These are phyloP conservation scores for Fusarium sp. DNA, from an alignment of 2,329 filamentous ascomycete genomes.

Conservation along the genomic window DNA sequence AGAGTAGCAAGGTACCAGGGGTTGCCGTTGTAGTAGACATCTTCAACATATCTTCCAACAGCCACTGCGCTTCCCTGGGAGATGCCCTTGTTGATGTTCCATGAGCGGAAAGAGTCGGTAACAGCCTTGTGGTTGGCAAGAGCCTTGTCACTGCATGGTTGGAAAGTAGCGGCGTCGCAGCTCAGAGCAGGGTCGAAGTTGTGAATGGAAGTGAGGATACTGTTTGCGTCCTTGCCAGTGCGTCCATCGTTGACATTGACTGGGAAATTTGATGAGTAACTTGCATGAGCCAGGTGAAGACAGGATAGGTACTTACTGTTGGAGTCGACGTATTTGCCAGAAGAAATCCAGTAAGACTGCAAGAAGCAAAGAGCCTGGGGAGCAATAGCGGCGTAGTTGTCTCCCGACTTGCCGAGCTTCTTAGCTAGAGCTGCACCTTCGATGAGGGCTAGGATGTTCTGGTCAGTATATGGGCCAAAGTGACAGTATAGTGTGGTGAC, in stretches of 20 bases:
- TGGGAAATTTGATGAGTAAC: slow-evolving; percentile 26
- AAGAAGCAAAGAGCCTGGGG: slow-evolving; percentile 79
- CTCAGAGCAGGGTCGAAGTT: slow-evolving; percentile 74
- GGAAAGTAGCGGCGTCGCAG: slow-evolving; percentile 78
- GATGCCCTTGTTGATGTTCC: slow-evolving; percentile 75
- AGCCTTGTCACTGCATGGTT: slow-evolving; percentile 76
- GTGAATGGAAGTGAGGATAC: slow-evolving; percentile 73
- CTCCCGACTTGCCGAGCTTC: slow-evolving; percentile 69
- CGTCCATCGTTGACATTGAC: slow-evolving; percentile 70
- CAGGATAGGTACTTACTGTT: slow-evolving; percentile 62
- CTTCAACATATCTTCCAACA: slow-evolving; percentile 76
- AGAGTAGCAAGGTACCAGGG: slow-evolving; percentile 84
- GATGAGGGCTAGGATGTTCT: slow-evolving; percentile 58
- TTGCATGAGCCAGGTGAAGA: no score
- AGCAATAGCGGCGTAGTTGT: slow-evolving; percentile 71
- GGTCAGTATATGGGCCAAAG: neutral
- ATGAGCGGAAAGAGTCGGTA: slow-evolving; percentile 80
- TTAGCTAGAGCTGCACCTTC: slow-evolving; percentile 75
- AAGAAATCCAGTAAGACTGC: slow-evolving; percentile 76
- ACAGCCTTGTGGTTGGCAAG: slow-evolving; percentile 81
- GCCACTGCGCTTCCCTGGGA: slow-evolving; percentile 68
- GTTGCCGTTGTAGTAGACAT: slow-evolving; percentile 81
- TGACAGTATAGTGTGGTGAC: neutral
- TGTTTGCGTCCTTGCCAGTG: slow-evolving; percentile 77
- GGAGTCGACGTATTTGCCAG: slow-evolving; percentile 70